Evolutionary conservation across 176 grass and related monocot species (phyloP), one percentile per base, ranked within the genome.

Genomic region (Areca catechu): DNA sequence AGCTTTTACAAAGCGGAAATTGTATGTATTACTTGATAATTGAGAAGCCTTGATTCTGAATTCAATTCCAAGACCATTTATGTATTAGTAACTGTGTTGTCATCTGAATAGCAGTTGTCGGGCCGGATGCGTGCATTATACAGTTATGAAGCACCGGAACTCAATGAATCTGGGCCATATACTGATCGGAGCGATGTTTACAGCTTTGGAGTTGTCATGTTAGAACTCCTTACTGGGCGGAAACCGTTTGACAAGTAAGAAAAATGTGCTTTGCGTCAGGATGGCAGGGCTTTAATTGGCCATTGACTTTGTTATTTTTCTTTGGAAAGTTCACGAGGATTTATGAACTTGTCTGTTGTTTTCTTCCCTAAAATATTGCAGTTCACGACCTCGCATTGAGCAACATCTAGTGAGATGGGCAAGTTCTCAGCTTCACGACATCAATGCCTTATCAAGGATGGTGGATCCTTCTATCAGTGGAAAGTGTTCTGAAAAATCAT

Each of bases 351-450:
- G 3, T 43, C 34, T 2, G 34, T 10, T 10, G 34, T 24, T 51
- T 69, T 54, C 7, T 51, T 10, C 5, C 49, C 53, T 58, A 51
- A 16, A 74, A 69, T 43, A 12, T 58, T 66, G 48, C 93, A 98
- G 93, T 73, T 80, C 78, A 58, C 82, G 84, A 29, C 84, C 93
- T 60, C 83, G 81, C 16, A 24, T 65, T 57, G 93, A 98, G 72
- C 93, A 98, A 63, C 84, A 98, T 69, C 79, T 98, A 21, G 87
- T 98, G 50, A 83, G 81, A 72, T 98, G 93, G 93, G 93, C 93
- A 43, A 78, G 65, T 77, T 71, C 83, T 75, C 84, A 85, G 56
- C 77, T 98, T 47, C 74, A 98, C 54, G 93, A 92, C 69, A 89
- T 92, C 5, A 78, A 98, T 73, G 73, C 75, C 22, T 71, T 98